These are phyloP conservation scores for Chenopodium album DNA, from an alignment of 148 eudicot genomes.

Conservation along the genomic window DNA sequence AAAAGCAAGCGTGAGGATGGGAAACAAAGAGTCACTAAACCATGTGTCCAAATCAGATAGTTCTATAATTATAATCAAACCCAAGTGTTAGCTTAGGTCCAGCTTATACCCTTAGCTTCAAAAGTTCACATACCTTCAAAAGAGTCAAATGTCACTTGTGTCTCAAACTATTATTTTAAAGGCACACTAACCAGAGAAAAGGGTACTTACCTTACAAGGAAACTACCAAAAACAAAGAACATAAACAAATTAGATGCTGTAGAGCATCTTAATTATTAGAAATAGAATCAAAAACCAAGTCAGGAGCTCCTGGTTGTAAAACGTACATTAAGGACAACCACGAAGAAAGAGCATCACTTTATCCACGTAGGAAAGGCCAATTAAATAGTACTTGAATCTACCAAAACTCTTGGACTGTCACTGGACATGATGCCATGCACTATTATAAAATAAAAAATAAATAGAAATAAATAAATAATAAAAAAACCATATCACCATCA, in stretches of 20 bases:
- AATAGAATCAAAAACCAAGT: slow-evolving; percentile 19
- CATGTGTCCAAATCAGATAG: slow-evolving; percentile 15
- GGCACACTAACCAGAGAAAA: slow-evolving; percentile 2
- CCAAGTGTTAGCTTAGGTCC: background rate
- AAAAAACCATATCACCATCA: slow-evolving; percentile 14
- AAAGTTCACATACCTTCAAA: slow-evolving; percentile 12
- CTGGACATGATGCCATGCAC: slow-evolving; percentile 15
- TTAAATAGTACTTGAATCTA: slow-evolving; percentile 11
- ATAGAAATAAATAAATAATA: background rate
- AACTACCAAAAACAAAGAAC: slow-evolving; percentile 8
- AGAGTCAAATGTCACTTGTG: slow-evolving; percentile 18
- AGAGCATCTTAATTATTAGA: slow-evolving; percentile 22
- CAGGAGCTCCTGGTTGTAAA: background rate
- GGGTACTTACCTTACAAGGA: slow-evolving; percentile 14
- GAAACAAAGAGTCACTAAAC: slow-evolving; percentile 9
- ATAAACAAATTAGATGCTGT: background rate
- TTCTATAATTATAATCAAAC: background rate
- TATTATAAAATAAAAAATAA: background rate
- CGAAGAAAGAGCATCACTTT: slow-evolving; percentile 8
- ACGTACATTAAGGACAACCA: slow-evolving; percentile 16
- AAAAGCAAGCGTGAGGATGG: slow-evolving; percentile 7
- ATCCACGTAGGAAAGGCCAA: slow-evolving; percentile 28
- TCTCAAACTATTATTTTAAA: slow-evolving; percentile 11
- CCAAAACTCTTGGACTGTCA: slow-evolving; percentile 24
- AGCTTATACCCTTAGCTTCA: slow-evolving; percentile 1